A percentile compares a stretch with the other conserved stretches of the same genome.
Conservation (phyloP, 495 filamentous ascomycete species). For the Podospora pseudocomata region DNA sequence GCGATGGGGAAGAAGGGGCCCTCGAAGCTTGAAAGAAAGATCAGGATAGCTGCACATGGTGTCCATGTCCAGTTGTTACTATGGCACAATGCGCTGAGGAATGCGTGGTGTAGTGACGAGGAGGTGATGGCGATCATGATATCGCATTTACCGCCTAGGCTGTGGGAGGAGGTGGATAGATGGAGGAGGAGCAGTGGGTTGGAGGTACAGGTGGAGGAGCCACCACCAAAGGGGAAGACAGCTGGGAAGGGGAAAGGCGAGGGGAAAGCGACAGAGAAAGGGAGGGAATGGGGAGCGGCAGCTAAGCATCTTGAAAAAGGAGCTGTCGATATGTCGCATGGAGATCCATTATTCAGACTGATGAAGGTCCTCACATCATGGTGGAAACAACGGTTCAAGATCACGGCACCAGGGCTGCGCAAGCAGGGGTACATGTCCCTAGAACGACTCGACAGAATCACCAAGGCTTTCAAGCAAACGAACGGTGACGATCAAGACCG, state of each 20-base stretch:
- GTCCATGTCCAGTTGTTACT: conserved; percentile 86
- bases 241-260: conserved; percentile 38
- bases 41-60: conserved; percentile 74
- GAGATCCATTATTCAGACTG: conserved; percentile 78
- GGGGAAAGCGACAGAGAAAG: conserved; percentile 43
- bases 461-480: conserved; percentile 60
- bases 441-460: conserved; percentile 61
- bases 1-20: conserved; percentile 77
- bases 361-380: conserved; percentile 71
- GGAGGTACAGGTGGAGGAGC: conserved; percentile 26
- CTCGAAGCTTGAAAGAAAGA: conserved; percentile 74
- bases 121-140: conserved; percentile 75
- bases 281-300: conserved; percentile 71
- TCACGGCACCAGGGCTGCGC: conserved; percentile 75
- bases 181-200: conserved; percentile 69
- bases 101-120: conserved; percentile 77
- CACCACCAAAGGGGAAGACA: conserved; percentile 10
- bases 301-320: conserved; percentile 68
- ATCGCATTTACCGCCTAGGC: conserved; percentile 59
- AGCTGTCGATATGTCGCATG: conserved; percentile 65
- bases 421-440: conserved; percentile 84
- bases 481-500: conserved; percentile 51
- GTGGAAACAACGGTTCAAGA: conserved; percentile 82
- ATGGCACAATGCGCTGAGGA: conserved; percentile 83
- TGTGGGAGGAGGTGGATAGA: conserved; percentile 68